A percentile compares a stretch with the other conserved stretches of the same genome.
Conservation (phyloP, 1,139 yeast species). For the Yueomyces sp. region DNA sequence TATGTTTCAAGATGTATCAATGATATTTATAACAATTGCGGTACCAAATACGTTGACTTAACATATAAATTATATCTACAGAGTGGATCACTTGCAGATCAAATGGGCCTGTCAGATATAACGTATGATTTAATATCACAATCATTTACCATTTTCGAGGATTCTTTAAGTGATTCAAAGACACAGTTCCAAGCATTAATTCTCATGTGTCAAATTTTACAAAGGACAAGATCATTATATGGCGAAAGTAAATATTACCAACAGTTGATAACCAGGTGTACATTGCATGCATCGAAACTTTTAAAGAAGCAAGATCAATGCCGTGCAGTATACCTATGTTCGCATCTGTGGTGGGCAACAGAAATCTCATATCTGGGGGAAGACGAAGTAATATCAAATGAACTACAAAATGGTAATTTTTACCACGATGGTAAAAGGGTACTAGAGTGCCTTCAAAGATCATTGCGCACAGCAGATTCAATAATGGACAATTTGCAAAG, state of each 20-base stretch:
- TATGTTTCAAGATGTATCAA: slow-evolving; percentile 60
- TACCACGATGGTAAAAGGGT: slow-evolving; percentile 42
- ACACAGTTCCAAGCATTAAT: slow-evolving; percentile 34
- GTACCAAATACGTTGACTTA: slow-evolving; percentile 35
- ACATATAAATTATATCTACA: slow-evolving; percentile 38
- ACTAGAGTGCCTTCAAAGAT: slow-evolving; percentile 57
- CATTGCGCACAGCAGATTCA: slow-evolving; percentile 83
- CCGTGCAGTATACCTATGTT: slow-evolving; percentile 74
- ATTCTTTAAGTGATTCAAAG: slow-evolving; percentile 52
- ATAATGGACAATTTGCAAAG: slow-evolving; percentile 48
- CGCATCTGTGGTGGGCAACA: slow-evolving; percentile 92
- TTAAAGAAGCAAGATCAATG: slow-evolving; percentile 92
- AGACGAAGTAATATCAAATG: slow-evolving; percentile 30
- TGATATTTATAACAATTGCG: slow-evolving; percentile 48
- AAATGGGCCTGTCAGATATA: slow-evolving; percentile 46
- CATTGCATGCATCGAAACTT: slow-evolving; percentile 78
- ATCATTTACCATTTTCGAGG: slow-evolving; percentile 81
- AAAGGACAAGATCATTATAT: slow-evolving; percentile 24
- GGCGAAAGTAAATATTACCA: slow-evolving; percentile 37
- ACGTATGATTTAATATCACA: slow-evolving; percentile 87
- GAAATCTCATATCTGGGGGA: slow-evolving; percentile 41
- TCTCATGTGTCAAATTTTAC: slow-evolving; percentile 53
- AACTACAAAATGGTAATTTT: not conserved
- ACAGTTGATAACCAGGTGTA: slow-evolving; percentile 68
- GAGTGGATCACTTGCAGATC: slow-evolving; percentile 66